Base-by-base conservation (phyloP, 306 rosid genomes). In the Sicyos baderoa region DNA sequence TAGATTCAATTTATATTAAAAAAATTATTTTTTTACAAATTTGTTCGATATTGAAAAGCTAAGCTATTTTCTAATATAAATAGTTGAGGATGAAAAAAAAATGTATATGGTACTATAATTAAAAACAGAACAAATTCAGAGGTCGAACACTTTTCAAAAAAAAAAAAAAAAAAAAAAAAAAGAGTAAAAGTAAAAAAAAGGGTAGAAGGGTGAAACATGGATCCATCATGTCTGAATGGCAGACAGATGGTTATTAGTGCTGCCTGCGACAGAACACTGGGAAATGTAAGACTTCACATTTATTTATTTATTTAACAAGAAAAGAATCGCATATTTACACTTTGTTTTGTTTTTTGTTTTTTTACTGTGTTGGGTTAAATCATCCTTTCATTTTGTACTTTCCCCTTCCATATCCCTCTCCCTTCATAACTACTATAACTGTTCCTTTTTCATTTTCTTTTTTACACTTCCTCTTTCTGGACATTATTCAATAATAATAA, bases 191-290 rank as follows among this genome's bases (percentile, higher is more conserved):
- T 17, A 0, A 64, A 19, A 42, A 4, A 42, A 42, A 21, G 15
- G 22, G 21, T 47, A 9, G 14, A 23, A 40, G 45, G 44, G 60
- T 63, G 18, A 79, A 42, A 72, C 80, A 81, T 81, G 80, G 88
- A 81, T 79, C 75, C 61, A 82, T 81, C 84, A 79, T 78, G 82
- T 84, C 89, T 49, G 23, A 67, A 49, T 76, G 90, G 75, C 75
- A 75, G 74, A 56, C 75, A 54, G 63, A 79, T 63, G 77, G 77
- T 84, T 67, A 79, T 68, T 75, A 81, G 67, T 67, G 71, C 74
- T 66, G n/a, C n/a, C n/a, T n/a, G 76, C 72, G 71, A 66, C 71
- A 66, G 55, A 82, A 83, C 89, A 80, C 79, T 77, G 81, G 85
- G 85, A 76, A 75, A n/a, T n/a, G n/a, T n/a, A n/a, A n/a, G n/a